Base-by-base conservation (phyloP, 805 yeast genomes). In the Metschnikowia anglica region DNA sequence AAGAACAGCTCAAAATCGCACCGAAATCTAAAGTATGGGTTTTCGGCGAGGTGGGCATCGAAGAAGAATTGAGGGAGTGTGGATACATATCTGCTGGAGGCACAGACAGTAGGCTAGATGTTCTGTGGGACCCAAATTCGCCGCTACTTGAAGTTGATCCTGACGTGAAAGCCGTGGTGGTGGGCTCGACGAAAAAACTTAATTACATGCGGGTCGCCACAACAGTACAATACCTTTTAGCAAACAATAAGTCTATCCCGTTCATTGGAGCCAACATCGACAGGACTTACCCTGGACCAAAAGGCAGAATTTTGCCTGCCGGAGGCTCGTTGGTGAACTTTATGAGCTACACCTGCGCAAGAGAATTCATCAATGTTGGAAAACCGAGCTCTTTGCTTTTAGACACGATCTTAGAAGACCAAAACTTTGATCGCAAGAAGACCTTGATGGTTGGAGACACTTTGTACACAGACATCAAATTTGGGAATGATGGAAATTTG, bases 201-300 rank as follows among this genome's bases (percentile, higher is more conserved):
- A 66, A 65, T 41, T 68, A 68, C 48, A 59, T 62, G 63, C 48
- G 70, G 36, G 61, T 66, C 13, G 60, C 71, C 15, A 51, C 60
- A 49, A 63, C 74, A 1, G 56, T 68, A 27, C 72, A 67, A 43
- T 68, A 68, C 45, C 57, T 68, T 30, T 51, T 68, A 37, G 58
- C 60, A 29, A 43, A 62, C 19, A 46, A 64, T 46, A 62, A 61
- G 46, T 39, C 53, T 1, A 40, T 68, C 13, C 73, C 72, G 3
- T 68, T 68, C 44, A 56, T 68, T 12, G 74, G 73, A 5, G 54
- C 69, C 12, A 68, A 68, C 47, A 68, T 68, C n/a, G 74, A 68
- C 52, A 49, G 67, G 9, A 55, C 69, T 3, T 68, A 66, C 42
- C 74, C 74, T 1, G 73, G 70, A 1, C 66, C 65, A 5, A 54